These are phyloP conservation scores for Crithidia fasciculata DNA, from an alignment of 208 protist species.

Conservation along the genomic window DNA sequence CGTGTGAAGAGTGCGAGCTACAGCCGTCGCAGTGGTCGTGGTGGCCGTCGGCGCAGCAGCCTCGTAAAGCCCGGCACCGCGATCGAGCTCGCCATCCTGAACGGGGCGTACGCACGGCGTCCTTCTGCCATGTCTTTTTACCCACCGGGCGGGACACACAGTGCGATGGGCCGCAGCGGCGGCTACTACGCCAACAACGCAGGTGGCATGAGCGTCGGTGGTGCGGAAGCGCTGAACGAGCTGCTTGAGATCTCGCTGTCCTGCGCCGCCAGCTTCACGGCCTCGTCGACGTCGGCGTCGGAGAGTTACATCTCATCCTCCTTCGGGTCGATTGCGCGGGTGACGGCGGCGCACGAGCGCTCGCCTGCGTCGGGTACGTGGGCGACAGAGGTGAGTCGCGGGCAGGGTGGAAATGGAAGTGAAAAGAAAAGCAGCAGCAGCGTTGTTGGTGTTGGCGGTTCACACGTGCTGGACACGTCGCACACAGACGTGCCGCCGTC, in stretches of 20 bases:
- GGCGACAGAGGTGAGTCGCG: too few relatives aligned
- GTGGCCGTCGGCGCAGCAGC: slow-evolving; percentile 2
- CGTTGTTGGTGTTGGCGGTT: neutral
- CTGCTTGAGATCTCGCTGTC: slow-evolving; percentile 29
- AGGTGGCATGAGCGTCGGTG: neutral
- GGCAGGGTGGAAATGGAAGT: neutral
- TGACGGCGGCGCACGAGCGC: neutral
- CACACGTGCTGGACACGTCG: neutral
- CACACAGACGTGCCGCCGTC: slow-evolving; percentile 5
- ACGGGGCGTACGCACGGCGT: slow-evolving; percentile 10
- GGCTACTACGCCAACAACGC: neutral
- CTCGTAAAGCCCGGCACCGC: slow-evolving; percentile 25
- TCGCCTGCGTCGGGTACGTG: neutral
- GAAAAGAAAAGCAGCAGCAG: neutral
- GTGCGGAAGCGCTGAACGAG: neutral
- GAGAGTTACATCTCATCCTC: slow-evolving; percentile 30
- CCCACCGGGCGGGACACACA: neutral
- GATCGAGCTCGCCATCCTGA: slow-evolving; percentile 20
- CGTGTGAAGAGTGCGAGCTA: slow-evolving; percentile 3
- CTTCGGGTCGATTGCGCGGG: slow-evolving; percentile 21
- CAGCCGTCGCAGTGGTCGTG: neutral
- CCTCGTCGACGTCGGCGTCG: slow-evolving; percentile 23
- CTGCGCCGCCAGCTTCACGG: slow-evolving; percentile 33
- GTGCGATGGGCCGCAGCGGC: slow-evolving; percentile 1
- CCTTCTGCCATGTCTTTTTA: slow-evolving; percentile 1